These are phyloP conservation scores for Apodospora peruviana DNA, from an alignment of 495 filamentous ascomycete species.

Conservation along the genomic window DNA sequence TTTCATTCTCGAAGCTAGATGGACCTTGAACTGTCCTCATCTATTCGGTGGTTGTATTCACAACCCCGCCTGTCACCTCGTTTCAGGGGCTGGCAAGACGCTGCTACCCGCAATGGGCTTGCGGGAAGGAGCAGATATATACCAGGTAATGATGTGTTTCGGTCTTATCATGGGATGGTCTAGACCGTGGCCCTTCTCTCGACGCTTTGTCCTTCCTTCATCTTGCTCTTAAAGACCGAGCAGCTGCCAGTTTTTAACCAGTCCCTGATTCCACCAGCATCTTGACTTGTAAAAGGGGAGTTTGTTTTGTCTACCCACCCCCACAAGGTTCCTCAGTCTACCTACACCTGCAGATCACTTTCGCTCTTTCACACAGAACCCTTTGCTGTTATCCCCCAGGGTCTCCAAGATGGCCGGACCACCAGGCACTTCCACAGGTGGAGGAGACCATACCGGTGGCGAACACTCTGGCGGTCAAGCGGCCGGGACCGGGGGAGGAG, in stretches of 20 bases:
- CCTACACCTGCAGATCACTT: no score
- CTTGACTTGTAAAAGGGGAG: neutral
- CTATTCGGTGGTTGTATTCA: slow-evolving; percentile 9
- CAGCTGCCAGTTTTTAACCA: neutral
- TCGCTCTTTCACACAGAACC: no score
- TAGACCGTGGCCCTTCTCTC: slow-evolving; percentile 14
- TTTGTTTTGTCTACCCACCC: no score
- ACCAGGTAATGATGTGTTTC: slow-evolving; percentile 9
- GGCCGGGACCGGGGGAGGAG: no score
- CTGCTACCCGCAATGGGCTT: slow-evolving; percentile 6
- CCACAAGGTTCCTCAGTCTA: no score
- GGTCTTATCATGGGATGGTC: slow-evolving; percentile 11
- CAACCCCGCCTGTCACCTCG: slow-evolving; percentile 14
- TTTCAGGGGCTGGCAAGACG: slow-evolving; percentile 4
- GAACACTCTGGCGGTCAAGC: no score
- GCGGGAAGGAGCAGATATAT: slow-evolving; percentile 12
- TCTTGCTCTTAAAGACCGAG: neutral
- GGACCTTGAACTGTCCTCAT: slow-evolving; percentile 11
- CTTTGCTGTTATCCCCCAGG: neutral
- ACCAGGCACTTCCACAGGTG: slow-evolving; percentile 6
- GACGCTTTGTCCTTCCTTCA: neutral
- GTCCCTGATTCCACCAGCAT: neutral
- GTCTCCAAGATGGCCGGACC: slow-evolving; percentile 6
- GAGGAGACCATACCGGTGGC: slow-evolving; percentile 5
- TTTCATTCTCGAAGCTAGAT: slow-evolving; percentile 18